Evolutionary conservation across 495 filamentous ascomycete species (phyloP), one percentile per base, ranked within the genome.

Genomic region (Neurospora sp.): DNA sequence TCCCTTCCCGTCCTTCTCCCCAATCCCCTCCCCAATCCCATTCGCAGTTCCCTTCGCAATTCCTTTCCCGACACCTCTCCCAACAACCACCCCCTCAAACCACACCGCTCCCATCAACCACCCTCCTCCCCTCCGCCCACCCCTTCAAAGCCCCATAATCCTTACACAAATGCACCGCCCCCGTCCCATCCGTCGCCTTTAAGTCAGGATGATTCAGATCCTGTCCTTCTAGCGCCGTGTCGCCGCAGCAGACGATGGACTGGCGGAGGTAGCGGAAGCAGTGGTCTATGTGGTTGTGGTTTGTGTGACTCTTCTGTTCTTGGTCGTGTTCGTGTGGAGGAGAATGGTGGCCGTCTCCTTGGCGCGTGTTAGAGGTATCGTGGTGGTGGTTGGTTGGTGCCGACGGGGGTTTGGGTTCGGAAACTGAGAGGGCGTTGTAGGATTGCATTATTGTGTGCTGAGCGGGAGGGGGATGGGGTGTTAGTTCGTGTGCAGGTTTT

Each of bases 261-360:
- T 72, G 62, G 7, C 71, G 71, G 59, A 75, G 48, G 38, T 72
- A 75, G 11, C 71, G 73, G 71, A 75, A 70, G 71, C 73, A 75
- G 42, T 75, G 73, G 73, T 72, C 71, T 14, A 40, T 62, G 54
- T 62, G 54, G 23, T 62, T 62, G 16, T 31, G 37, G n/a, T n/a
- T n/a, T n/a, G n/a, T n/a, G n/a, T n/a, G n/a, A n/a, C n/a, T n/a
- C n/a, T n/a, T n/a, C n/a, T n/a, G n/a, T n/a, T n/a, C n/a, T n/a
- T n/a, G n/a, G n/a, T n/a, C n/a, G n/a, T n/a, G n/a, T n/a, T n/a
- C n/a, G n/a, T n/a, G n/a, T n/a, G n/a, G 31, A 35, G 31, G 31
- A 3, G 31, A 35, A 35, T 35, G 31, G 12, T 39, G 37, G 18
- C 31, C 23, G 18, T 14, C 31, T 5, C 46, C 48, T 23, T 16